A percentile compares a stretch with the other conserved stretches of the same genome.
phyloP scores from a whole-genome alignment of 2,329 filamentous ascomycete genomes.

The Phoma herbarum region DNA sequence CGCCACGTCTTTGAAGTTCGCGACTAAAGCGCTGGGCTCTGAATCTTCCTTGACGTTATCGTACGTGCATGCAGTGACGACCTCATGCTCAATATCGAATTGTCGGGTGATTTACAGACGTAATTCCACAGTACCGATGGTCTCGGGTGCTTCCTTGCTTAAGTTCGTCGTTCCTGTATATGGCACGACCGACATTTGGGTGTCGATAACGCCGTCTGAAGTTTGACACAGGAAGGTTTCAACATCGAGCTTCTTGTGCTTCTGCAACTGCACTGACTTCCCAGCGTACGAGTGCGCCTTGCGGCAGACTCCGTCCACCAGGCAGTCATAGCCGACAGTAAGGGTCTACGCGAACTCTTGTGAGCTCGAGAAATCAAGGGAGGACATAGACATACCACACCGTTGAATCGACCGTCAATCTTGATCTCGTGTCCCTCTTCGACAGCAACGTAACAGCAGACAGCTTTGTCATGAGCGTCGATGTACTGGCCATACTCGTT shows the following conservation, averaged over 20 bases:
- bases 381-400: constrained; percentile 37
- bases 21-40: neutral
- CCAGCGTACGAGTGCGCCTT: constrained; percentile 20
- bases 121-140: constrained; percentile 46
- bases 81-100: constrained; percentile 26
- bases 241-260: constrained; percentile 35
- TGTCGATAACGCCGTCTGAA: constrained; percentile 73
- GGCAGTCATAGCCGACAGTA: constrained; percentile 44
- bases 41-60: constrained; percentile 1
- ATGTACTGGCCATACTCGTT: constrained; percentile 48
- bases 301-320: constrained; percentile 51
- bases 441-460: constrained; percentile 52
- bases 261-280: constrained; percentile 25
- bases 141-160: constrained; percentile 24
- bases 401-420: constrained; percentile 43
- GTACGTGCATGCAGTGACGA: constrained; percentile 26
- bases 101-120: constrained; percentile 39
- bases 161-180: constrained; percentile 62
- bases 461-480: constrained; percentile 31
- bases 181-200: constrained; percentile 88
- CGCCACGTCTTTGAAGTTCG: constrained; percentile 26
- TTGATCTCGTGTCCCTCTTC: constrained; percentile 42
- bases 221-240: constrained; percentile 31
- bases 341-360: constrained; percentile 27
- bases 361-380: neutral